Percentiles rank a stretch among this genome's conserved stretches.
These are phyloP conservation scores for Yamadazyma philogaea DNA, from an alignment of 805 yeast genomes.

Conservation along the genomic window DNA sequence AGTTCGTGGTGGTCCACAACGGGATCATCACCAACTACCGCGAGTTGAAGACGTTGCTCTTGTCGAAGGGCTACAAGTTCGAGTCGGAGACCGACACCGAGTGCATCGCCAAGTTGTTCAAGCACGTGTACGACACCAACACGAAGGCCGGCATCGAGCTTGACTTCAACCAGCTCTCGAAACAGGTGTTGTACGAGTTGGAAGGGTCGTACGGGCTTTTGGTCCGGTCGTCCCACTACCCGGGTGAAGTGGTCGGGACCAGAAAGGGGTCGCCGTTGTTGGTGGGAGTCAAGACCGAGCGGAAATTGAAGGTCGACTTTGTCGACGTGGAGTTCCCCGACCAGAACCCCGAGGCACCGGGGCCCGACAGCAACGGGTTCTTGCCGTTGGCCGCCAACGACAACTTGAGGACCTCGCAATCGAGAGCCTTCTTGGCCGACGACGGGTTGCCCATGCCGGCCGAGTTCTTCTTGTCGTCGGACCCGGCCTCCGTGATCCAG, in stretches of 20 bases:
- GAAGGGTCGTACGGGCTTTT: conserved; percentile 97
- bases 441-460: conserved; percentile 91
- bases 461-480: conserved; percentile 94
- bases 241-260: conserved; percentile 94
- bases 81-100: conserved; percentile 97
- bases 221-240: conserved; percentile 88
- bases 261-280: conserved; percentile 97
- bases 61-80: conserved; percentile 75
- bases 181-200: conserved; percentile 85
- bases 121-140: conserved; percentile 81
- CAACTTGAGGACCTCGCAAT: conserved; percentile 79
- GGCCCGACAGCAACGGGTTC: conserved; percentile 23
- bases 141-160: conserved; percentile 67
- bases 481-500: conserved; percentile 93
- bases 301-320: conserved; percentile 92
- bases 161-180: conserved; percentile 89
- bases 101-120: conserved; percentile 92
- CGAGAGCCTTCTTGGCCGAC: conserved; percentile 94
- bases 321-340: conserved; percentile 98
- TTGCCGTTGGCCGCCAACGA: conserved; percentile 55
- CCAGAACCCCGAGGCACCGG: conserved; percentile 24
- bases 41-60: conserved; percentile 79
- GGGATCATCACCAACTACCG: conserved; percentile 97
- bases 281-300: conserved; percentile 95
- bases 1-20: conserved; percentile 91